Percentiles rank a stretch among this genome's conserved stretches.
Evolutionary conservation across 129 eudicot species (phyloP).

Genomic region (Gnaphalium uliginosum): DNA sequence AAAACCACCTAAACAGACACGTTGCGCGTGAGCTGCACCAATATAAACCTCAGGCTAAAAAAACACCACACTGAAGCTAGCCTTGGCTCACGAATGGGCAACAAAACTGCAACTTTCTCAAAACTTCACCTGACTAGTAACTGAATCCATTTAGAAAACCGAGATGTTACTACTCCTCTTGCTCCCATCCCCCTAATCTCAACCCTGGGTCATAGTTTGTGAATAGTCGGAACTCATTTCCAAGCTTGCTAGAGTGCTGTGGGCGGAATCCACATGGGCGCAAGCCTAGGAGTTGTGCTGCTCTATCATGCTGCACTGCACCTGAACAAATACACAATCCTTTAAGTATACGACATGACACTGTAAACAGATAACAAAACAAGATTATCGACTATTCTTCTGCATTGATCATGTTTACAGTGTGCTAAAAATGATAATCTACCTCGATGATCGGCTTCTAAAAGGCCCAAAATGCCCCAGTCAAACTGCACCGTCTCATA

Average conservation of each 20-base stretch:
- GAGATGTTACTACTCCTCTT: constrained; percentile 10
- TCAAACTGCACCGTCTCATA: not conserved
- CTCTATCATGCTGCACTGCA: constrained; percentile 79
- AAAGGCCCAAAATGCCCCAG: not conserved
- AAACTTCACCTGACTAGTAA: not conserved
- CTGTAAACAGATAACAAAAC: not conserved
- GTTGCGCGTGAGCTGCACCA: not conserved
- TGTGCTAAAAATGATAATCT: not conserved
- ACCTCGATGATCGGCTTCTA: not conserved
- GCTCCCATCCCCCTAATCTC: constrained; percentile 91
- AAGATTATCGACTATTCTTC: not conserved
- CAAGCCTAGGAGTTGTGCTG: constrained; percentile 70
- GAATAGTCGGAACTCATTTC: constrained; percentile 83
- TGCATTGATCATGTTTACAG: not conserved
- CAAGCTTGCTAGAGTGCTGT: constrained; percentile 89
- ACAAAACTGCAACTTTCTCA: not conserved
- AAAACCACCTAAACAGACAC: not conserved
- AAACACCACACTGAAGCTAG: not conserved
- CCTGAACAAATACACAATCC: constrained; percentile 42
- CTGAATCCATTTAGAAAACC: not conserved
- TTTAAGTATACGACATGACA: not conserved
- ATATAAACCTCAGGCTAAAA: not conserved
- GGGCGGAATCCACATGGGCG: constrained; percentile 93
- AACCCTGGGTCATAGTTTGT: constrained; percentile 85
- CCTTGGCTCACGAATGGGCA: not conserved